Conservation (phyloP, 495 filamentous ascomycete species). For the Immersiella caudata region DNA sequence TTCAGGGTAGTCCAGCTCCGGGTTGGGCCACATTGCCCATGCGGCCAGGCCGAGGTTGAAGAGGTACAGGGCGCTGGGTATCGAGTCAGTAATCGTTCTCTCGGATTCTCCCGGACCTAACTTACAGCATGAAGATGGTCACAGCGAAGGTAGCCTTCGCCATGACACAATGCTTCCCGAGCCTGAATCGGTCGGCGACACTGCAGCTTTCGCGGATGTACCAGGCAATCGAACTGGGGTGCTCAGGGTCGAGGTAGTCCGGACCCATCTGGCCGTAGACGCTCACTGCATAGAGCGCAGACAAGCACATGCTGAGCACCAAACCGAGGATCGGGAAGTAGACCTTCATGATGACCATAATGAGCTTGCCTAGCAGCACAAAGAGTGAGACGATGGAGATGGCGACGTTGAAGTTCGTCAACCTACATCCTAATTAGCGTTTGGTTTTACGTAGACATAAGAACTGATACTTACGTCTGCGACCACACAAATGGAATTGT, state of each 20-base stretch:
- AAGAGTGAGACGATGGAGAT: slow-evolving; percentile 76
- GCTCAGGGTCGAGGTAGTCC: slow-evolving; percentile 74
- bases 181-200: slow-evolving; percentile 57
- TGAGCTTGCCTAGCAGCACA: slow-evolving; percentile 64
- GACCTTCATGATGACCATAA: slow-evolving; percentile 70
- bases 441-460: slow-evolving; percentile 6
- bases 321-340: slow-evolving; percentile 71
- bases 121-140: slow-evolving; percentile 73
- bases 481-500: slow-evolving; percentile 80
- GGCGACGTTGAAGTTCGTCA: slow-evolving; percentile 80
- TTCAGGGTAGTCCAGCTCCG: slow-evolving; percentile 39
- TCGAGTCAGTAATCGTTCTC: slow-evolving; percentile 10
- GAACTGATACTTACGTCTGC: slow-evolving; percentile 62
- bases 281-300: slow-evolving; percentile 67
- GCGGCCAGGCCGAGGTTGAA: slow-evolving; percentile 58
- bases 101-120: no score
- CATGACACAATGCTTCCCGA: slow-evolving; percentile 71
- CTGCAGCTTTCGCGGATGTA: slow-evolving; percentile 79
- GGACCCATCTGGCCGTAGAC: slow-evolving; percentile 75
- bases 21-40: slow-evolving; percentile 64
- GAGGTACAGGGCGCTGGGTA: slow-evolving; percentile 56
- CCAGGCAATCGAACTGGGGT: slow-evolving; percentile 73
- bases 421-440: slow-evolving; percentile 48
- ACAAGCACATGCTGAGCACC: slow-evolving; percentile 59
- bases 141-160: slow-evolving; percentile 76